phyloP scores from a whole-genome alignment of 164 flowering plant genomes.

The Nelumbo lutea region DNA sequence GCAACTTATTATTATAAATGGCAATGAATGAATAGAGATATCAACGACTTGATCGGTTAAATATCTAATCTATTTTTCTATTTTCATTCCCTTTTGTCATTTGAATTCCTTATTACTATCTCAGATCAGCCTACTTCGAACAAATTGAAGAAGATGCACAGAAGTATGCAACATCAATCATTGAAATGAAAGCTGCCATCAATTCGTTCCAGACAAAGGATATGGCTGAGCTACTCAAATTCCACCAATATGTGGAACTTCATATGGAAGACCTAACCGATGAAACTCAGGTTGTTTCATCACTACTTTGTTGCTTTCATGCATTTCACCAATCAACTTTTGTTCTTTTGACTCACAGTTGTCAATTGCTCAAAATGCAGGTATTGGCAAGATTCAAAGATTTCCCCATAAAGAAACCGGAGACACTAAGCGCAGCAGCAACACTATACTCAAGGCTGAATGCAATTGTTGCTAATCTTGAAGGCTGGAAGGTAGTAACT shows the following conservation, averaged over 20 bases:
- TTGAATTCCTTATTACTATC: too few relatives aligned
- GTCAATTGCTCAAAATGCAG: neutral
- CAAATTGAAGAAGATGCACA: conserved; percentile 80
- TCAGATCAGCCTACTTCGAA: conserved; percentile 35
- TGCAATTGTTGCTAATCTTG: too few relatives aligned
- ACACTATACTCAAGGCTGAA: conserved; percentile 33
- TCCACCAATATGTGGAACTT: conserved; percentile 63
- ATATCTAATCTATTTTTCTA: too few relatives aligned
- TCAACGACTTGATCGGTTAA: too few relatives aligned
- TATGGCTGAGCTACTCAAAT: conserved; percentile 62
- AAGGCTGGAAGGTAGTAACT: too few relatives aligned
- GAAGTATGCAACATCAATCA: conserved; percentile 13
- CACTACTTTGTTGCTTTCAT: neutral
- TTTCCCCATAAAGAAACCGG: conserved; percentile 6
- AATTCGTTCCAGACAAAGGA: conserved; percentile 35
- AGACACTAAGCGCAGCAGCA: too few relatives aligned
- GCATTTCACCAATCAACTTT: neutral
- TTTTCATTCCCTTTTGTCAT: too few relatives aligned
- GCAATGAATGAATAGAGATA: neutral
- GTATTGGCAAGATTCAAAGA: conserved; percentile 33
- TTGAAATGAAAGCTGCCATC: conserved; percentile 38
- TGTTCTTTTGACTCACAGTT: neutral
- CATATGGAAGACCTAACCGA: conserved; percentile 67
- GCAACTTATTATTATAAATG: neutral
- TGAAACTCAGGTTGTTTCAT: conserved; percentile 20